Percentiles rank a stretch among this genome's conserved stretches.
phyloP scores from a whole-genome alignment of 2,329 filamentous ascomycete genomes.

The Stemphylium lycopersici region DNA sequence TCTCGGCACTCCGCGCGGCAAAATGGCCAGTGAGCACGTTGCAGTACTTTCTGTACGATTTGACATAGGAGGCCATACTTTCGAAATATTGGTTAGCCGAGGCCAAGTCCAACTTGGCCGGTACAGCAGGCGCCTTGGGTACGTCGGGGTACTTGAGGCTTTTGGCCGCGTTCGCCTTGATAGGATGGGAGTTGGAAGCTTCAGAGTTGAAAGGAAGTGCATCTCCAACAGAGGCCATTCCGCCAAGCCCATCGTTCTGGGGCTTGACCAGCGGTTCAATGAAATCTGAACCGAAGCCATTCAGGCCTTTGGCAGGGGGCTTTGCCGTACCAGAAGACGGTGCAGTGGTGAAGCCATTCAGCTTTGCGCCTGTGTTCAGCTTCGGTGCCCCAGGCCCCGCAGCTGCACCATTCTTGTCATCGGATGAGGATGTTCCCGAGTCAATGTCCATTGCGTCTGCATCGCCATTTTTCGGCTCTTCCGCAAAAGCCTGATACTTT shows the following conservation, averaged over 20 bases:
- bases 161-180: slow-evolving; percentile 47
- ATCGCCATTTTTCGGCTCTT: slow-evolving; percentile 33
- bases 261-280: slow-evolving; percentile 56
- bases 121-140: slow-evolving; percentile 57
- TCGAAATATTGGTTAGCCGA: slow-evolving; percentile 60
- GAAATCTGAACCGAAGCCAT: slow-evolving; percentile 59
- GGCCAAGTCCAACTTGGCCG: slow-evolving; percentile 52
- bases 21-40: slow-evolving; percentile 63
- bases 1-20: slow-evolving; percentile 56
- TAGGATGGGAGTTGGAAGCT: slow-evolving; percentile 53
- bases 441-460: slow-evolving; percentile 58
- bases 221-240: slow-evolving; percentile 59
- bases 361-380: slow-evolving; percentile 8
- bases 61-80: slow-evolving; percentile 62
- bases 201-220: slow-evolving; percentile 66
- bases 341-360: slow-evolving; percentile 25
- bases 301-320: slow-evolving; percentile 27
- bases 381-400: slow-evolving; percentile 12
- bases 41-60: slow-evolving; percentile 63
- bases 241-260: slow-evolving; percentile 55
- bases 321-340: slow-evolving; percentile 24
- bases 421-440: slow-evolving; percentile 37
- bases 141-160: slow-evolving; percentile 58
- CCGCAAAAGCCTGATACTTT: slow-evolving; percentile 41
- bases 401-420: slow-evolving; percentile 3